Base-by-base conservation (phyloP, 148 eudicot genomes). In the Selenicereus undatus region DNA sequence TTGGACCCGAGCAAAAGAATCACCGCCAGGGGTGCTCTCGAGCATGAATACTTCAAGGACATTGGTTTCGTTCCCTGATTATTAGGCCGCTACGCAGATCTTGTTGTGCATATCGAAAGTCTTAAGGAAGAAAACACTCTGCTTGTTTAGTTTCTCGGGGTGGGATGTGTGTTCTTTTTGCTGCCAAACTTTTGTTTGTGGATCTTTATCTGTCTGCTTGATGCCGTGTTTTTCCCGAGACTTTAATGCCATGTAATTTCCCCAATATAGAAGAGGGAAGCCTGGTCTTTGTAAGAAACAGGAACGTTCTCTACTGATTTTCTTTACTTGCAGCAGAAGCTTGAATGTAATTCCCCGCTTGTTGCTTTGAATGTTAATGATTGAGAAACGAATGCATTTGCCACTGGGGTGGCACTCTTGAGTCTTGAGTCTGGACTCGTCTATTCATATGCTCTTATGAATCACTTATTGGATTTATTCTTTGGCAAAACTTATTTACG, bases 41-140 rank as follows among this genome's bases (percentile, higher is more conserved):
- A 93, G 83, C 98, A 94, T 68, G 97, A 94, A 81, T 94, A 94
- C 90, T 94, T 94, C 86, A 93, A 90, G 87, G 95, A 94, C 85
- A 82, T 90, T 30, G 95, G 88, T 29, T 82, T 77, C 32, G 93
- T 91, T 27, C 94, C 94, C 71, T 95, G 85, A 89, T 82, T 74
- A 42, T 32, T 75, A 36, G 21, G 17, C 39, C 45, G 16, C 65
- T 21, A 21, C 62, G 11, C 45, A 12, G 81, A 52, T 82, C 42
- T 21, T 73, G 13, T 35, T 87, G 89, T 84, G 84, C 78, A 87
- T 87, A 84, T 80, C 78, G 78, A 78, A 83, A 84, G 76, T 78
- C 73, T 62, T 13, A 6, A 76, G 77, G 78, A 80, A 76, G 77
- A 72, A 81, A 51, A 11, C 50, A 42, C 72, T 79, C 29, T 52